Evolutionary conservation across 2,329 filamentous ascomycete species (phyloP).

Genomic region (Malbranchea zuffiana): DNA sequence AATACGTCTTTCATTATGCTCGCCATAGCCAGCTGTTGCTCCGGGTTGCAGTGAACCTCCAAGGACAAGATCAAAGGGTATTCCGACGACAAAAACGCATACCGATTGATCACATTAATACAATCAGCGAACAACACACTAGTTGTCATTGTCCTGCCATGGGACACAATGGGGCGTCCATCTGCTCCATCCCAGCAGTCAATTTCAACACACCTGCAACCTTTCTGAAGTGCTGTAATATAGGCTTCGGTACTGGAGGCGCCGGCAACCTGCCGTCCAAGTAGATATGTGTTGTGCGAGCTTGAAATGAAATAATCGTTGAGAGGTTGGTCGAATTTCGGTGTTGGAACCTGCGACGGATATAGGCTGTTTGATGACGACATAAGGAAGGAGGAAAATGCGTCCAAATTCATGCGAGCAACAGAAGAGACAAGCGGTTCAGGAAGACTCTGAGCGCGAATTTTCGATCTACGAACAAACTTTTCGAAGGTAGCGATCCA

Average conservation of each 20-base stretch:
- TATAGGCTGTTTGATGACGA: conserved; percentile 64
- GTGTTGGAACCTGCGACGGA: conserved; percentile 48
- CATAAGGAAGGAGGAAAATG: conserved; percentile 65
- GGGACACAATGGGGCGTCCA: conserved; percentile 77
- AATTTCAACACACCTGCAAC: conserved; percentile 91
- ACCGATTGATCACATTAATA: conserved; percentile 85
- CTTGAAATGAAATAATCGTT: conserved; percentile 98
- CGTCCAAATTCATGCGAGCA: conserved; percentile 61
- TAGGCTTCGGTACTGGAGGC: conserved; percentile 92
- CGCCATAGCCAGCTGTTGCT: conserved; percentile 80
- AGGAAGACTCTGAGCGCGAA: conserved; percentile 35
- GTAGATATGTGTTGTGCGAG: conserved; percentile 95
- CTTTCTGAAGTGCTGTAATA: conserved; percentile 73
- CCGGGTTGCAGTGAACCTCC: conserved; percentile 79
- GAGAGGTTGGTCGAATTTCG: conserved; percentile 66
- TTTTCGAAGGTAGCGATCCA: conserved; percentile 67
- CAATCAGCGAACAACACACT: conserved; percentile 84
- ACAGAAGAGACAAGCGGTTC: conserved; percentile 37
- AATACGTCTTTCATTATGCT: conserved; percentile 79
- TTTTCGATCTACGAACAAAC: conserved; percentile 51
- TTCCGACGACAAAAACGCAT: conserved; percentile 76
- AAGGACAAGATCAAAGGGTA: conserved; percentile 91
- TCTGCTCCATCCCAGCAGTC: conserved; percentile 95
- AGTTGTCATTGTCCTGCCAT: conserved; percentile 80
- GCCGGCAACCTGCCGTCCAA: conserved; percentile 80